Evolutionary conservation across 352 stramenopile species (phyloP).

Genomic region (Saprolegnia diclina): DNA sequence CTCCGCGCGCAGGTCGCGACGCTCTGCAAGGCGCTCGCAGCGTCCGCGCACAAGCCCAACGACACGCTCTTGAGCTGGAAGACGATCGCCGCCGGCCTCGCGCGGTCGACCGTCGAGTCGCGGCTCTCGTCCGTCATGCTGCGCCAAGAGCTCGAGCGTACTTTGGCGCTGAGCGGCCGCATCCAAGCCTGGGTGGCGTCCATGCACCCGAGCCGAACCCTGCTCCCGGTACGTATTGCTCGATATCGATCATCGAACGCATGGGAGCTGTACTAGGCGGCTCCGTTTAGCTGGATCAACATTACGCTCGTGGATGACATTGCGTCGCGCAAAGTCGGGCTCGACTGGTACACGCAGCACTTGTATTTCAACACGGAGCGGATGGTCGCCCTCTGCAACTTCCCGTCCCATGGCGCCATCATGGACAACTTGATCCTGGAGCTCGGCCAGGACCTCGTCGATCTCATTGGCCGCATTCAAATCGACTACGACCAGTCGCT

Average conservation of each 20-base stretch:
- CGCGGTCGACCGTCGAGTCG: not conserved
- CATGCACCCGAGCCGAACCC: not conserved
- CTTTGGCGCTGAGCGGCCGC: not conserved
- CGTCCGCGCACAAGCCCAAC: not conserved
- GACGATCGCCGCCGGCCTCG: not conserved
- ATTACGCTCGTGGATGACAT: constrained; percentile 6
- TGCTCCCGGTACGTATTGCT: not conserved
- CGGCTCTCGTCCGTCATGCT: not conserved
- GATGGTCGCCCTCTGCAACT: not conserved
- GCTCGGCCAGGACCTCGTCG: not conserved
- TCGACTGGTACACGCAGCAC: constrained; percentile 24
- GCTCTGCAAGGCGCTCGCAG: not conserved
- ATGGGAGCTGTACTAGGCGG: not conserved
- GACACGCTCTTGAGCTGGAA: not conserved
- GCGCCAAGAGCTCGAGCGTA: not conserved
- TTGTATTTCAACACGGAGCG: constrained; percentile 21
- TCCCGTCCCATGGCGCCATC: not conserved
- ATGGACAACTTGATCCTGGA: not conserved
- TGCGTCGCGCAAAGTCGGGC: not conserved
- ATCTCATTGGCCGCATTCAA: not conserved
- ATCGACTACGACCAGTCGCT: not conserved
- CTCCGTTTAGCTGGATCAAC: constrained; percentile 14
- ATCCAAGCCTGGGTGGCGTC: not conserved
- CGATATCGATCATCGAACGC: not conserved
- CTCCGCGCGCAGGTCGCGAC: not conserved